phyloP scores from a whole-genome alignment of 2,329 filamentous ascomycete species.

The Purpureocillium takamizusanense region DNA sequence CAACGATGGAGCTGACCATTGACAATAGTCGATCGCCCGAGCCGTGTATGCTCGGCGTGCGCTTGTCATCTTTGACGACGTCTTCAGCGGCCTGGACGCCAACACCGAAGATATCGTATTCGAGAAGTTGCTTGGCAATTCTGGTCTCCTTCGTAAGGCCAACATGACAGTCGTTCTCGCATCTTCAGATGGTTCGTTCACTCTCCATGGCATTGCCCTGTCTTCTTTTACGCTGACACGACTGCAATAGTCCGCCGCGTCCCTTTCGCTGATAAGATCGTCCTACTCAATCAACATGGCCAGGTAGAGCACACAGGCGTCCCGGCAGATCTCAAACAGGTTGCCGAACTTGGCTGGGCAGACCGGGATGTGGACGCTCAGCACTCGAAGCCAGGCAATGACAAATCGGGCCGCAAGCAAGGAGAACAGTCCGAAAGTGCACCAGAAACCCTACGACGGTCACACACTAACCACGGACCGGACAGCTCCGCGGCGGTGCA shows the following conservation, averaged over 20 bases:
- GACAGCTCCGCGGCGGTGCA: neutral
- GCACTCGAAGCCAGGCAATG: too few species aligned
- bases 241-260: neutral
- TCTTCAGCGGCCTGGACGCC: slow-evolving; percentile 18
- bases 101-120: slow-evolving; percentile 12
- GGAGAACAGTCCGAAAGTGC: neutral
- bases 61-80: slow-evolving; percentile 14
- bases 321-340: neutral
- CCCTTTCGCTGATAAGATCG: slow-evolving; percentile 1
- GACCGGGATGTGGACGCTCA: neutral
- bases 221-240: neutral
- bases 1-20: too few species aligned
- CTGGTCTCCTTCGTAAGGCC: slow-evolving; percentile 9
- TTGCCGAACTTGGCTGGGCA: neutral
- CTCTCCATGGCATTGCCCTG: neutral
- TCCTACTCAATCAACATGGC: neutral
- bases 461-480: neutral
- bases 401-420: neutral
- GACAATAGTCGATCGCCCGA: slow-evolving; percentile 12
- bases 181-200: slow-evolving; percentile 5
- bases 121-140: slow-evolving; percentile 6
- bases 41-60: slow-evolving; percentile 13
- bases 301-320: neutral
- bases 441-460: neutral
- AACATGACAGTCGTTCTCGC: slow-evolving; percentile 7